Conservation (phyloP, 106 monocot species). For the Acanthochlamys bracteata region DNA sequence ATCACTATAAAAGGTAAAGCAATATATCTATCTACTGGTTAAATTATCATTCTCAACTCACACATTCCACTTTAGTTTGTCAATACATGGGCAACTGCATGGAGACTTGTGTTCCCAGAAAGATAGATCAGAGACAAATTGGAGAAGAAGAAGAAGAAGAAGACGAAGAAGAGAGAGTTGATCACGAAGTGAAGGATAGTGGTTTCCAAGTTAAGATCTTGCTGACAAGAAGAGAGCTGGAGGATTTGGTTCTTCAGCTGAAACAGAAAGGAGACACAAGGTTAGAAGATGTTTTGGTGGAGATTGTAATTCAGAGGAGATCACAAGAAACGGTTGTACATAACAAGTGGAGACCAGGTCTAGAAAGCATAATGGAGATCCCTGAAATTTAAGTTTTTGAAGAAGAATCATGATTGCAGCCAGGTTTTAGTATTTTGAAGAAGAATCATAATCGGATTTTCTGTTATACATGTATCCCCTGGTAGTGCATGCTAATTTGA, state of each 20-base stretch:
- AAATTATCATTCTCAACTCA: too few species aligned
- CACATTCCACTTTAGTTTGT: too few species aligned
- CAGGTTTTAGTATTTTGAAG: too few species aligned
- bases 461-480: too few species aligned
- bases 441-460: neutral
- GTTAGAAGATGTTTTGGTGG: conserved; percentile 21
- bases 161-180: neutral
- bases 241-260: conserved; percentile 14
- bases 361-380: conserved; percentile 21
- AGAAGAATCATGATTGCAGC: too few species aligned
- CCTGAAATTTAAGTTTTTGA: conserved; percentile 4
- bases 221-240: conserved; percentile 25
- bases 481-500: too few species aligned
- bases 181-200: too few species aligned
- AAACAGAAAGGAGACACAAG: conserved; percentile 12
- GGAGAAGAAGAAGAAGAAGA: neutral
- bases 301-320: conserved; percentile 8
- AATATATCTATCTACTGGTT: too few species aligned
- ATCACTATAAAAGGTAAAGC: too few species aligned
- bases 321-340: too few species aligned
- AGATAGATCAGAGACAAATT: neutral
- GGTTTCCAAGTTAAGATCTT: conserved; percentile 16
- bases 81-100: conserved; percentile 33
- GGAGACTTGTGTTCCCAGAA: conserved; percentile 4
- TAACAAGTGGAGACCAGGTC: conserved; percentile 9